phyloP scores from a whole-genome alignment of 2,329 filamentous ascomycete genomes.

The Polychaeton citri region DNA sequence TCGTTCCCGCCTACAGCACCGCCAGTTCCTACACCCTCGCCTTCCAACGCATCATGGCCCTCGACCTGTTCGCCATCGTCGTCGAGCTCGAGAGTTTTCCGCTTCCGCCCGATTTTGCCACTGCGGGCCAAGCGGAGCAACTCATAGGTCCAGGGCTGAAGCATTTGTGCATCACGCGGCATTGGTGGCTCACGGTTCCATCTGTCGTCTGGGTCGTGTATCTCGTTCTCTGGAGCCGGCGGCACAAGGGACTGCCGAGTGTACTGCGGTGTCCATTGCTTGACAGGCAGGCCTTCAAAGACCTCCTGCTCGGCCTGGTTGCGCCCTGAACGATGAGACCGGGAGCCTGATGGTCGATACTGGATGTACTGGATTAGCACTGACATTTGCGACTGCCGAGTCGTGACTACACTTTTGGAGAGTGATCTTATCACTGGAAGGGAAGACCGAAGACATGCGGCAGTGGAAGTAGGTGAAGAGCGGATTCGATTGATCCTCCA shows the following conservation, averaged over 20 bases:
- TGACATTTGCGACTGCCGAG: too few relatives aligned
- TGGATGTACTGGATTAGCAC: too few relatives aligned
- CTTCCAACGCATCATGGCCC: constrained; percentile 29
- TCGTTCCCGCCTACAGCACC: neutral
- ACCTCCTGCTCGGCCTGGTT: constrained; percentile 52
- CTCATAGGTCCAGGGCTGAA: constrained; percentile 69
- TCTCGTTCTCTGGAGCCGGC: constrained; percentile 12
- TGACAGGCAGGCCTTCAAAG: constrained; percentile 66
- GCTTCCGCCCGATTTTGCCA: constrained; percentile 48
- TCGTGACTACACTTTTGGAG: too few relatives aligned
- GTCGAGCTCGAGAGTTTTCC: constrained; percentile 48
- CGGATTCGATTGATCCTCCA: too few relatives aligned
- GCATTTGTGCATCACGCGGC: constrained; percentile 70
- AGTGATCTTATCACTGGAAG: too few relatives aligned
- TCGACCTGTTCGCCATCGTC: constrained; percentile 34
- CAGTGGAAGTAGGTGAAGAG: too few relatives aligned
- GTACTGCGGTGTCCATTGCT: constrained; percentile 64
- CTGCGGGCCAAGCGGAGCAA: constrained; percentile 66
- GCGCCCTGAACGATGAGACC: constrained; percentile 44
- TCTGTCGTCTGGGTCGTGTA: constrained; percentile 41
- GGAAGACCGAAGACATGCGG: too few relatives aligned
- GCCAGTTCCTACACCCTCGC: constrained; percentile 25
- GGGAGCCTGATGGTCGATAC: constrained; percentile 41
- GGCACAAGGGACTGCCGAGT: constrained; percentile 19
- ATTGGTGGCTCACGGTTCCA: constrained; percentile 72